Conservation (phyloP, 1,139 yeast species). For the Geotrichum europaeum region DNA sequence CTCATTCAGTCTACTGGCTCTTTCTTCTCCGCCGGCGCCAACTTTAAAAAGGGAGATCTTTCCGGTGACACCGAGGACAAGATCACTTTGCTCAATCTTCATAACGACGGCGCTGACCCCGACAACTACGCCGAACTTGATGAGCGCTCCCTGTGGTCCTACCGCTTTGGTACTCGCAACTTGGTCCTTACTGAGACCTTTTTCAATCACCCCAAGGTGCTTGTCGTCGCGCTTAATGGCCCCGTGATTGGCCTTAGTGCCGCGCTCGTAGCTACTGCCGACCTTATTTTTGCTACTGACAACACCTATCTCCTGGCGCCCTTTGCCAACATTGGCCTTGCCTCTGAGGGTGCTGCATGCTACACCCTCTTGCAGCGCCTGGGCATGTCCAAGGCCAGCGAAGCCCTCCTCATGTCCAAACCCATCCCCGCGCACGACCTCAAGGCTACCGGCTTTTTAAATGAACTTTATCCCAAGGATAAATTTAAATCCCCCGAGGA, state of each 20-base stretch:
- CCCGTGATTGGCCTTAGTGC: constrained; percentile 81
- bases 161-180: constrained; percentile 62
- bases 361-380: constrained; percentile 62
- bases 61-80: constrained; percentile 27
- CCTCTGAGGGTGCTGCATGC: constrained; percentile 76
- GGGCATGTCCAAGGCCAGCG: constrained; percentile 69
- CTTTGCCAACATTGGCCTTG: constrained; percentile 76
- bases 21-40: constrained; percentile 84
- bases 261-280: constrained; percentile 69
- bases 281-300: constrained; percentile 66
- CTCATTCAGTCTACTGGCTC: constrained; percentile 67
- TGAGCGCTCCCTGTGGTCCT: constrained; percentile 38
- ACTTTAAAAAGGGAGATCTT: constrained; percentile 41
- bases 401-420: constrained; percentile 64
- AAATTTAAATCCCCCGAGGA: constrained; percentile 46
- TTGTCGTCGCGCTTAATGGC: constrained; percentile 76
- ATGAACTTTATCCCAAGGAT: constrained; percentile 46
- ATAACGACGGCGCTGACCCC: constrained; percentile 17
- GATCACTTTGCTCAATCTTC: constrained; percentile 19
- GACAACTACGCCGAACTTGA: constrained; percentile 2
- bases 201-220: constrained; percentile 63
- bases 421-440: constrained; percentile 62
- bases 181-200: constrained; percentile 62
- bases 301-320: constrained; percentile 64
- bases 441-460: constrained; percentile 53